Percentiles rank a stretch among this genome's conserved stretches.
Conservation (phyloP, 345 rosid genomes). For the Moricandia arvensis region DNA sequence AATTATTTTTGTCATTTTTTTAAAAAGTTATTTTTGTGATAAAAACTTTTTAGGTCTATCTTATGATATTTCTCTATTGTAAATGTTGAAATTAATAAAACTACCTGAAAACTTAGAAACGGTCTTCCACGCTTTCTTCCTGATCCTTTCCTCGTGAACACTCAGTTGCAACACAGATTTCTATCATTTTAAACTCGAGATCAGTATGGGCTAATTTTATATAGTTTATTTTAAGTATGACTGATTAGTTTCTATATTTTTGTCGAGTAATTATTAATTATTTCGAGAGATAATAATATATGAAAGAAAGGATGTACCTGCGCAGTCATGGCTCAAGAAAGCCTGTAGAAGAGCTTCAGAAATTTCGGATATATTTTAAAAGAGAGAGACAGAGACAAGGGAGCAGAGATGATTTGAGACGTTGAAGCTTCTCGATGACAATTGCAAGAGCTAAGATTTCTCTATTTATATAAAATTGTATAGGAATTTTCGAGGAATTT, state of each 20-base stretch:
- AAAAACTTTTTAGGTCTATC: too few relatives aligned
- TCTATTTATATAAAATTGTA: background rate
- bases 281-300: background rate
- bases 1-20: too few relatives aligned
- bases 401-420: background rate
- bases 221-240: background rate
- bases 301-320: constrained; percentile 6
- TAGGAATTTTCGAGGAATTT: background rate
- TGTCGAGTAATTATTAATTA: background rate
- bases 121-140: constrained; percentile 47
- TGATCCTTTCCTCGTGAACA: constrained; percentile 42
- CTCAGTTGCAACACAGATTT: constrained; percentile 58
- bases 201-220: background rate
- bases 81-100: background rate
- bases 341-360: background rate
- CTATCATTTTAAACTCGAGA: constrained; percentile 33
- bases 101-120: constrained; percentile 56
- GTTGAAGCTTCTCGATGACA: constrained; percentile 21
- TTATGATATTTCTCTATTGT: too few relatives aligned
- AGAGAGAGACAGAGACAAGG: background rate
- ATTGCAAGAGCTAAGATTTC: background rate
- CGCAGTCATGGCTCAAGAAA: constrained; percentile 16
- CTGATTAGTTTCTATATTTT: background rate
- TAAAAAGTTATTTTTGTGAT: too few relatives aligned
- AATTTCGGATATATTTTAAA: background rate